phyloP scores from a whole-genome alignment of 1,284 basidiomycete species.

The Meira nashicola region DNA sequence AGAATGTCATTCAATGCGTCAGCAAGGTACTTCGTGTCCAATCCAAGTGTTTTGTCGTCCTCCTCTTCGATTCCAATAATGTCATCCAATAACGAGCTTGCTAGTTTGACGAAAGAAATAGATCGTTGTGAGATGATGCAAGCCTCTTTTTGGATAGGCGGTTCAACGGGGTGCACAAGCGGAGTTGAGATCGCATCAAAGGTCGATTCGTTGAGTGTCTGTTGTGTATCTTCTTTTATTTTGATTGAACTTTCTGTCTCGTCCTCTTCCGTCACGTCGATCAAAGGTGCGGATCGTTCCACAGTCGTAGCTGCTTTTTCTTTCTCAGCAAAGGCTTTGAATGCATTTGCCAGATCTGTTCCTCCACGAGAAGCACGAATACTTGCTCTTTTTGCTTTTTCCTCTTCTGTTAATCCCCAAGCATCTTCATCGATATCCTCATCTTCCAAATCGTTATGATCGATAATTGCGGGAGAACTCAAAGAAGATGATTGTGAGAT shows the following conservation, averaged over 20 bases:
- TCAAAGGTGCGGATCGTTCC: neutral
- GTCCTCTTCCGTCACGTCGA: neutral
- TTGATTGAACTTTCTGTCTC: neutral
- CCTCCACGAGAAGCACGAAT: constrained; percentile 15
- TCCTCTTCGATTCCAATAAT: neutral
- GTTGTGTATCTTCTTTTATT: too few relatives aligned
- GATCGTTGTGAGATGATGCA: constrained; percentile 33
- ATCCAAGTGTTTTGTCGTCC: neutral
- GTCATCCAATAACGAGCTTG: constrained; percentile 17
- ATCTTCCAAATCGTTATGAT: neutral
- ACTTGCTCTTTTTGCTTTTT: constrained; percentile 13
- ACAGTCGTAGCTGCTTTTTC: neutral
- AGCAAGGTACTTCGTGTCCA: constrained; percentile 1
- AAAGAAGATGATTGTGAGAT: neutral
- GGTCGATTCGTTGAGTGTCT: neutral
- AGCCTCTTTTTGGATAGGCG: constrained; percentile 14
- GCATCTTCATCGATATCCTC: constrained; percentile 23
- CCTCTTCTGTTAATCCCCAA: constrained; percentile 33
- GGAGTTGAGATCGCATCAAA: neutral
- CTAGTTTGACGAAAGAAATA: constrained; percentile 22
- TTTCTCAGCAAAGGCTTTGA: constrained; percentile 8
- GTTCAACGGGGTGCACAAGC: neutral
- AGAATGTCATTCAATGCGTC: constrained; percentile 58
- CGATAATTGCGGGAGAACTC: neutral
- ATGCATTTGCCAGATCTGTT: neutral